Evolutionary conservation across 345 rosid species (phyloP).

Genomic region (Ricinus communis): DNA sequence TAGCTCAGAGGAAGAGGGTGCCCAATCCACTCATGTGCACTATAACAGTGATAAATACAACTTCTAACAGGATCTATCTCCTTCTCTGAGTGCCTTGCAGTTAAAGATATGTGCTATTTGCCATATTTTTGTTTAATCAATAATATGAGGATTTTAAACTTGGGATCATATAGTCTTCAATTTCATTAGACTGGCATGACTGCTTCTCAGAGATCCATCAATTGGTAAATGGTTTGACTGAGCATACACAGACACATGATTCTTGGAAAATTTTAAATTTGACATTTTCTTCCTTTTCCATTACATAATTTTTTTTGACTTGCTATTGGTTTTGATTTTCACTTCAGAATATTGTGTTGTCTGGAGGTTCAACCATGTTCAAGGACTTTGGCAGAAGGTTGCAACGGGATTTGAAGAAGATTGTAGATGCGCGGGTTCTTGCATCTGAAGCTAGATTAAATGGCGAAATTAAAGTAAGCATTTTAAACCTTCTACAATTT

Average conservation of each 20-base stretch:
- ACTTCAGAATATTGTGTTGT: conserved; percentile 85
- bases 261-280: not conserved
- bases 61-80: too few species aligned
- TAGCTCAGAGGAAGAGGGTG: too few species aligned
- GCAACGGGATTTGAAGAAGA: conserved; percentile 94
- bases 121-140: not conserved
- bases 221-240: not conserved
- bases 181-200: not conserved
- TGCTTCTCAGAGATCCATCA: not conserved
- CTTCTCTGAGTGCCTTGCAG: not conserved
- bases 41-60: too few species aligned
- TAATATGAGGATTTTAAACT: not conserved
- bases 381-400: conserved; percentile 95
- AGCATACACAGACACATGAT: not conserved
- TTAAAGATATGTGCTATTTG: not conserved
- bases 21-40: too few species aligned
- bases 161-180: not conserved
- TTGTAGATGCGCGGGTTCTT: conserved; percentile 87
- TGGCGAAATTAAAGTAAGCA: conserved; percentile 67
- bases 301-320: not conserved
- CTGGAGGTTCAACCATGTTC: conserved; percentile 99
- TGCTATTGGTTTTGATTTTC: conserved; percentile 16
- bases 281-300: not conserved
- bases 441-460: conserved; percentile 78
- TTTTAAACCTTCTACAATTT: not conserved